Evolutionary conservation across 257 asterid species (phyloP).

Genomic region (Nicotiana noctiflora): DNA sequence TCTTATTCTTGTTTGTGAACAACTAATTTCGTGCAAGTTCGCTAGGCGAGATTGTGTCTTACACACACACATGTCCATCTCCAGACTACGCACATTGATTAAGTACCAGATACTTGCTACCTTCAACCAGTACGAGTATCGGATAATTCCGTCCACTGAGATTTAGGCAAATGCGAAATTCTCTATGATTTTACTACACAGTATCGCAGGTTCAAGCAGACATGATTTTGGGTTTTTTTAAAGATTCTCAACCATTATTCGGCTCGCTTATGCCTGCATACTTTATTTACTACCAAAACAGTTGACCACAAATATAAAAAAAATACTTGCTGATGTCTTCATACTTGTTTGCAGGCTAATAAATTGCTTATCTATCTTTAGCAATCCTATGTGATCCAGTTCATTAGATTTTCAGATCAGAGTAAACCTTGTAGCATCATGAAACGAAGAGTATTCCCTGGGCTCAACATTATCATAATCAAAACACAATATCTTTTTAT

Average conservation of each 20-base stretch:
- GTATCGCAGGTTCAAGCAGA: not conserved
- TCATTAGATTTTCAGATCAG: not conserved
- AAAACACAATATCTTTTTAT: not conserved
- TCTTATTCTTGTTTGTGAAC: too few species aligned
- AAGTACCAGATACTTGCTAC: not conserved
- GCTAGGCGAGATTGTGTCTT: not conserved
- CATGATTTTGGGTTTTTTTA: not conserved
- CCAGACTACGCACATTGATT: not conserved
- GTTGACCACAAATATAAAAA: not conserved
- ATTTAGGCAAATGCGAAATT: not conserved
- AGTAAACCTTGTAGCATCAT: not conserved
- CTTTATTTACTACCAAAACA: not conserved
- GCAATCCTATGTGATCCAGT: not conserved
- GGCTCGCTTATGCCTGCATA: not conserved
- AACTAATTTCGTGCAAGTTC: too few species aligned
- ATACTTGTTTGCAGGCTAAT: not conserved
- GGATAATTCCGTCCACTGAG: not conserved
- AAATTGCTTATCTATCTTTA: constrained; percentile 1
- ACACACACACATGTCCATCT: not conserved
- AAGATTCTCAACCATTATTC: not conserved
- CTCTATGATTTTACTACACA: not conserved
- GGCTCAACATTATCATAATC: not conserved
- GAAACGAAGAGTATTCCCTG: not conserved
- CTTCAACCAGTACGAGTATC: not conserved
- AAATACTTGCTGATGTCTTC: not conserved